Evolutionary conservation across 1,284 basidiomycete genomes (phyloP).

Genomic region (Irpex rosettiformis): DNA sequence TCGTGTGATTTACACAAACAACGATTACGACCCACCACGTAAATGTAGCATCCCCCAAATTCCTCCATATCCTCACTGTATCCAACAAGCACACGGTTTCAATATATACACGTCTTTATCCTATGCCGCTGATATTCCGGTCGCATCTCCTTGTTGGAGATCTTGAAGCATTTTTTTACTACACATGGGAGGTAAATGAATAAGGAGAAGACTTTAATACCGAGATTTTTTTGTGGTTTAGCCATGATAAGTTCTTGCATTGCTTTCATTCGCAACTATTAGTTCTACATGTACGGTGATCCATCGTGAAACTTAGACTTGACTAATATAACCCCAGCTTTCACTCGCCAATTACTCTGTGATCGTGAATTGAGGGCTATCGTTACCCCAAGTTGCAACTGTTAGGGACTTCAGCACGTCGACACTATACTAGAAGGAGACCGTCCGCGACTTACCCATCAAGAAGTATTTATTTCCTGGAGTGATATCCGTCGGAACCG

Average conservation of each 20-base stretch:
- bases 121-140: neutral
- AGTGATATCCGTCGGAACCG: neutral
- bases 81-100: neutral
- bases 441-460: neutral
- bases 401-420: neutral
- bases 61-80: neutral
- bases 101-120: neutral
- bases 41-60: neutral
- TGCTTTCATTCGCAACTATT: too few species aligned
- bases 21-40: neutral
- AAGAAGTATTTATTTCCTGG: conserved; percentile 2
- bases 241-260: too few species aligned
- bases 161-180: neutral
- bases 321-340: neutral
- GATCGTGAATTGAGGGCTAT: conserved; percentile 3
- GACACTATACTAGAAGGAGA: neutral
- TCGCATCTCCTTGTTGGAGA: neutral
- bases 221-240: too few species aligned
- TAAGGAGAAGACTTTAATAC: too few species aligned
- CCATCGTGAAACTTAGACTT: neutral
- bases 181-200: neutral
- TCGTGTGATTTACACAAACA: neutral
- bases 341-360: neutral
- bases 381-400: conserved; percentile 3
- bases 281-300: neutral